Evolutionary conservation across 805 yeast genomes (phyloP), one percentile per base, ranked within the genome.

Genomic region (Martiniozyma abietophila): DNA sequence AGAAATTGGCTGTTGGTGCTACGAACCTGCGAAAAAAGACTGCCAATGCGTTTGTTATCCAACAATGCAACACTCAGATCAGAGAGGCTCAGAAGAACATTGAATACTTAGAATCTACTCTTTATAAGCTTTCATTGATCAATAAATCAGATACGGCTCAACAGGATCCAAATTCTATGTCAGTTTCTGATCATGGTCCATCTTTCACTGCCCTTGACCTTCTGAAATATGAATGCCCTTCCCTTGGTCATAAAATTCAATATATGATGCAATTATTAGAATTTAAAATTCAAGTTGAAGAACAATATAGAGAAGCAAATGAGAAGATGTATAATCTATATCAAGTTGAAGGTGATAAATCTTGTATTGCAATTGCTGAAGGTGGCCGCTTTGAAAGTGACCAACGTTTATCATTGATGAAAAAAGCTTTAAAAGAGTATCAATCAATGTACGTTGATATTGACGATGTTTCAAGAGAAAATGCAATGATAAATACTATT

Each of bases 241-340:
- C 94, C 0, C 63, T 92, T 46, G 96, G 96, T 8, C 96, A 92
- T 49, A 74, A 92, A 43, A 92, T 92, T 50, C 96, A 85, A 58
- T 78, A 83, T 48, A 88, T 92, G 97, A 69, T 89, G 36, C 96
- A 88, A 59, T 94, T 86, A 57, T 67, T 92, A 40, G 95, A 88
- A 53, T 86, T 89, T 57, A 92, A 92, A 58, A 67, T 89, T 29
- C 92, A 89, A 51, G 94, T 89, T 25, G 99, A 92, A 56, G 76
- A 83, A 47, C 95, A 92, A 58, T 92, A 89, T 58, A 77, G 79
- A 48, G 89, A 79, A 44, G 97, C 96, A 5, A 86, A 86, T 46
- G 94, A 84, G 43, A 92, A 89, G 56, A 72, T 92, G 51, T 77
- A 81, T 18, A 82, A 77, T 46, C 71, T 92, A 35, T 92, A 92